A percentile compares a stretch with the other conserved stretches of the same genome.
These are phyloP conservation scores for Cytospora piceae DNA, from an alignment of 2,329 filamentous ascomycete species.

Conservation along the genomic window DNA sequence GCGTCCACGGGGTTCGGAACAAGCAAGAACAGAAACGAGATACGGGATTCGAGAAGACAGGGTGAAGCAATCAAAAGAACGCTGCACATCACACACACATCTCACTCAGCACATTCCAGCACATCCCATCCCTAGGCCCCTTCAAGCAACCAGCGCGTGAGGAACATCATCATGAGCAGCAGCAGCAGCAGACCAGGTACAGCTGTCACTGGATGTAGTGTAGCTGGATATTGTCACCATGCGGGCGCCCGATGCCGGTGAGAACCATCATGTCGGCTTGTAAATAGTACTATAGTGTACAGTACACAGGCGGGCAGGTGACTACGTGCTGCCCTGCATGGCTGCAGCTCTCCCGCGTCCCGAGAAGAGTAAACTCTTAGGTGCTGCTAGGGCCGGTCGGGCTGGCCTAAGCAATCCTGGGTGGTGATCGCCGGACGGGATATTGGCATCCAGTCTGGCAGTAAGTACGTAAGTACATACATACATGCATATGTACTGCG, in stretches of 20 bases:
- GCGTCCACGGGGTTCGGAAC: not conserved
- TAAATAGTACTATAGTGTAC: not conserved
- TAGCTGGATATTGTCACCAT: conserved; percentile 10
- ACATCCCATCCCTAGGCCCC: conserved; percentile 13
- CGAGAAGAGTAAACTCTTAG: conserved; percentile 16
- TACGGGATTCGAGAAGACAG: conserved; percentile 10
- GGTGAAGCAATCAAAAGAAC: conserved; percentile 15
- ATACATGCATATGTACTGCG: not conserved
- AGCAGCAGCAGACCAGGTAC: not conserved
- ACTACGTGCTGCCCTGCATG: not conserved
- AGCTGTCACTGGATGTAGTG: conserved; percentile 17
- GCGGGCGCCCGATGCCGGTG: conserved; percentile 9
- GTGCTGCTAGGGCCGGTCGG: conserved; percentile 6
- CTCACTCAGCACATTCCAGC: not conserved
- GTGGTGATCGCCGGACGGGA: conserved; percentile 24
- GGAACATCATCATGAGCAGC: conserved; percentile 3
- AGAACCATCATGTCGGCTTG: conserved; percentile 5
- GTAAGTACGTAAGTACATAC: no score
- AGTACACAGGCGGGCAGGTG: not conserved
- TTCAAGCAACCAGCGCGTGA: conserved; percentile 24
- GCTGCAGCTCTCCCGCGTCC: conserved; percentile 23
- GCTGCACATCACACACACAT: conserved; percentile 4
- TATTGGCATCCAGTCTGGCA: conserved; percentile 12
- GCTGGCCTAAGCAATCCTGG: conserved; percentile 10
- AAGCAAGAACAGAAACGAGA: conserved; percentile 9